phyloP scores from a whole-genome alignment of 2,329 filamentous ascomycete species.

The Tolypocladium ophioglossoides region DNA sequence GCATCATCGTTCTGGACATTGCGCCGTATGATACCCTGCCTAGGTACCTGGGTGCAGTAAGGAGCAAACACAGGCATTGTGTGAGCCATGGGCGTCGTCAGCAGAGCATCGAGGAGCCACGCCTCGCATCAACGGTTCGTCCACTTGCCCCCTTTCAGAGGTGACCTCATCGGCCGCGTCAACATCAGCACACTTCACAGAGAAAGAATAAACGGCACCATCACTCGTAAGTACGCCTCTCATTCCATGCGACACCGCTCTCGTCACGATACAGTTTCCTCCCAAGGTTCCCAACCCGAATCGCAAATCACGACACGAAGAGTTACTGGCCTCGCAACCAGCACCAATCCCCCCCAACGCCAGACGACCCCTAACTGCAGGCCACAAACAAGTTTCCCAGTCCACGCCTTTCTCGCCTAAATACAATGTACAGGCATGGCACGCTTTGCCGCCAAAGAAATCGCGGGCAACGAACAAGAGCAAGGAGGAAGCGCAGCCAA shows the following conservation, averaged over 20 bases:
- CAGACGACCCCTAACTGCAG: not conserved
- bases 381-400: not conserved
- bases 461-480: not conserved
- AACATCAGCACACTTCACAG: not conserved
- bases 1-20: not conserved
- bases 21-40: too few relatives aligned
- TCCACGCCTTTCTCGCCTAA: not conserved
- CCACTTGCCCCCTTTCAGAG: not conserved
- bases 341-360: not conserved
- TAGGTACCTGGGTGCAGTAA: not conserved
- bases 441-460: not conserved
- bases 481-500: not conserved
- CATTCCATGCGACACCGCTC: too few relatives aligned
- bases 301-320: not conserved
- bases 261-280: constrained; percentile 6
- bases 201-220: not conserved
- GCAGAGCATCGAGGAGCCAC: not conserved
- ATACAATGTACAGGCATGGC: not conserved
- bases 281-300: not conserved
- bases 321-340: not conserved
- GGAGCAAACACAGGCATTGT: not conserved
- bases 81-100: not conserved
- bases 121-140: not conserved
- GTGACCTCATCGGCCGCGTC: not conserved
- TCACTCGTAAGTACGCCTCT: not conserved